Conservation (phyloP, 768 basidiomycete genomes). For the Coprinellus aureogranulatus region DNA sequence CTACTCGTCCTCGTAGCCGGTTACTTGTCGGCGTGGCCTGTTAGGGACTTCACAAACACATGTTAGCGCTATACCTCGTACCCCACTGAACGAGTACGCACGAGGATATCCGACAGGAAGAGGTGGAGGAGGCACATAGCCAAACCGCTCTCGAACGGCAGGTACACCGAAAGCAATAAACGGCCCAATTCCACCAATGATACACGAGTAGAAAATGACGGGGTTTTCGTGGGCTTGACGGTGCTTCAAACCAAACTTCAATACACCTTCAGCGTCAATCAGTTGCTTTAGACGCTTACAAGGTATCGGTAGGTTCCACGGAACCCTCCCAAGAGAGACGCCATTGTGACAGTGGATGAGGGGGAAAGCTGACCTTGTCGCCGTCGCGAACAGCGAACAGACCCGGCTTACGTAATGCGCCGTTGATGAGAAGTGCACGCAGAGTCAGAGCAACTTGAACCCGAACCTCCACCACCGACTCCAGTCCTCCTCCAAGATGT, state of each 20-base stretch:
- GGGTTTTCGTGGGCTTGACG: slow-evolving; percentile 87
- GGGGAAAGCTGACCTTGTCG: no score
- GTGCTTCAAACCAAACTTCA: slow-evolving; percentile 54
- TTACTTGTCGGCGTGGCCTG: slow-evolving; percentile 62
- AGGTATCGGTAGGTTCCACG: slow-evolving; percentile 52
- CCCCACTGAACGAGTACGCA: slow-evolving; percentile 35
- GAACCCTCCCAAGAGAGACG: slow-evolving; percentile 45
- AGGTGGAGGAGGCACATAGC: slow-evolving; percentile 65
- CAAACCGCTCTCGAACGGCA: slow-evolving; percentile 73
- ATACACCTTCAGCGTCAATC: not conserved
- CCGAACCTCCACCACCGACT: slow-evolving; percentile 21
- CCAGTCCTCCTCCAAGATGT: slow-evolving; percentile 35
- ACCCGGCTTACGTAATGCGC: not conserved
- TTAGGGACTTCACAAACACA: slow-evolving; percentile 54
- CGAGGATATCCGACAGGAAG: slow-evolving; percentile 78
- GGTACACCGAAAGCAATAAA: slow-evolving; percentile 70
- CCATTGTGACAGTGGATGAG: slow-evolving; percentile 30
- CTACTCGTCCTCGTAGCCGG: slow-evolving; percentile 71
- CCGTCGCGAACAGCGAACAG: not conserved
- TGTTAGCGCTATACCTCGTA: slow-evolving; percentile 1
- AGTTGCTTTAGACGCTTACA: slow-evolving; percentile 28
- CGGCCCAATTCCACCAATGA: slow-evolving; percentile 75
- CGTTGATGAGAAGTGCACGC: not conserved
- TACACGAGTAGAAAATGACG: slow-evolving; percentile 83
- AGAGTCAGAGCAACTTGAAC: not conserved